These are phyloP conservation scores for Hyaloscypha finlandica DNA, from an alignment of 495 filamentous ascomycete species.

Conservation along the genomic window DNA sequence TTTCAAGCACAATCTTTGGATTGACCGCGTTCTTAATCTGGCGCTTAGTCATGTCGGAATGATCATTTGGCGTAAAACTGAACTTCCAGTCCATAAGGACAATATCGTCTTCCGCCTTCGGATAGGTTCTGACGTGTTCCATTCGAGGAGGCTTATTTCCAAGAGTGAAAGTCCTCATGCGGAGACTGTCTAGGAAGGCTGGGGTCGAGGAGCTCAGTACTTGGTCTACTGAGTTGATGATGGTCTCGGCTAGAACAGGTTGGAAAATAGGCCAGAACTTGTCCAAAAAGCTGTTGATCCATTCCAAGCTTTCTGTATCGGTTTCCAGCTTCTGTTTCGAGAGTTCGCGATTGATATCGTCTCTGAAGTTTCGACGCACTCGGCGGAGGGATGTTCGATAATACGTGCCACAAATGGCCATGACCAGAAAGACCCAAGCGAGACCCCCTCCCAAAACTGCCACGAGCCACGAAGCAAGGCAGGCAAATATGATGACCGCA, in stretches of 20 bases:
- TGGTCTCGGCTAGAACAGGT: constrained; percentile 85
- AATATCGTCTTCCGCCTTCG: constrained; percentile 90
- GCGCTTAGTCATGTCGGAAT: constrained; percentile 81
- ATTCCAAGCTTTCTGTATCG: constrained; percentile 91
- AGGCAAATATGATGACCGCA: constrained; percentile 88
- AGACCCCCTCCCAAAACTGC: constrained; percentile 88
- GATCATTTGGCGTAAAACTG: constrained; percentile 96
- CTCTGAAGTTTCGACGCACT: constrained; percentile 92
- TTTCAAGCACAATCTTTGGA: constrained; percentile 92
- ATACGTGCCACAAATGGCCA: constrained; percentile 90
- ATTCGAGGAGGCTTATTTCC: constrained; percentile 93
- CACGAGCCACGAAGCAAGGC: constrained; percentile 85
- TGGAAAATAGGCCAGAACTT: constrained; percentile 99
- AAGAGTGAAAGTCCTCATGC: constrained; percentile 86
- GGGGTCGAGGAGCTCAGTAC: constrained; percentile 90
- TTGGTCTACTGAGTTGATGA: constrained; percentile 92
- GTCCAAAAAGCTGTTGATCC: constrained; percentile 98
- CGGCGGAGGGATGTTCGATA: constrained; percentile 94
- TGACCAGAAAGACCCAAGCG: constrained; percentile 88
- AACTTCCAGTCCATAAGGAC: constrained; percentile 99
- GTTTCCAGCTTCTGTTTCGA: constrained; percentile 85
- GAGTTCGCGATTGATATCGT: constrained; percentile 93
- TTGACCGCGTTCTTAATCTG: constrained; percentile 95
- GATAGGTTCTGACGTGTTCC: constrained; percentile 97
- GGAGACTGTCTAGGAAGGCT: constrained; percentile 88